These are phyloP conservation scores for Funneliformis caledonium DNA, from an alignment of 371 early-diverging fungal species.

Conservation along the genomic window DNA sequence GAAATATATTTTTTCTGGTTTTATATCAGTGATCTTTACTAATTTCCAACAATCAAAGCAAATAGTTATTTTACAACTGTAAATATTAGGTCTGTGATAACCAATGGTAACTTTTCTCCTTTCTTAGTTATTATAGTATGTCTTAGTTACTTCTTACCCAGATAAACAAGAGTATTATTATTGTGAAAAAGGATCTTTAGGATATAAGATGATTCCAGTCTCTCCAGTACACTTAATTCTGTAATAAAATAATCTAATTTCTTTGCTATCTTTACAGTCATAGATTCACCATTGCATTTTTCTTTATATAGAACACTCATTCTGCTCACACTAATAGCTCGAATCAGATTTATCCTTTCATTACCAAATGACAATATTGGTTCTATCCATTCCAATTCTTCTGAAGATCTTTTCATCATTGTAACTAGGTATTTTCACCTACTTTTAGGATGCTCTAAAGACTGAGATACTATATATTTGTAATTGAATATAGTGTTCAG, in stretches of 20 bases:
- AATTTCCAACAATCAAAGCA: too few relatives aligned
- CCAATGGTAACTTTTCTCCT: too few relatives aligned
- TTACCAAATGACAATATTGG: neutral
- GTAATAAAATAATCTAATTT: neutral
- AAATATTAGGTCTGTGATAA: too few relatives aligned
- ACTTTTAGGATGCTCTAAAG: neutral
- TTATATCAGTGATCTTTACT: too few relatives aligned
- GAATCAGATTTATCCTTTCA: neutral
- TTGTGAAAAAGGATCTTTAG: neutral
- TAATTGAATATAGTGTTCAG: too few relatives aligned
- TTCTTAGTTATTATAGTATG: too few relatives aligned
- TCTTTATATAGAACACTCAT: constrained; percentile 23
- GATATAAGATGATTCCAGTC: neutral
- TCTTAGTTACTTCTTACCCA: too few relatives aligned
- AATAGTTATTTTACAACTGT: too few relatives aligned
- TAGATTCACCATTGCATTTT: neutral
- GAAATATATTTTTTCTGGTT: too few relatives aligned
- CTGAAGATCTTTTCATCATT: neutral
- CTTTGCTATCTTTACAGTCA: constrained; percentile 19
- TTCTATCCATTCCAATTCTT: constrained; percentile 18
- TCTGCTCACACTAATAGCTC: constrained; percentile 15
- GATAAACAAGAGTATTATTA: neutral
- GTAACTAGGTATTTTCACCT: constrained; percentile 23
- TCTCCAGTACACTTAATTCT: neutral
- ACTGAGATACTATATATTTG: neutral